Evolutionary conservation across 306 rosid genomes (phyloP), one percentile per base, ranked within the genome.

Genomic region (Cucumis cinereus): DNA sequence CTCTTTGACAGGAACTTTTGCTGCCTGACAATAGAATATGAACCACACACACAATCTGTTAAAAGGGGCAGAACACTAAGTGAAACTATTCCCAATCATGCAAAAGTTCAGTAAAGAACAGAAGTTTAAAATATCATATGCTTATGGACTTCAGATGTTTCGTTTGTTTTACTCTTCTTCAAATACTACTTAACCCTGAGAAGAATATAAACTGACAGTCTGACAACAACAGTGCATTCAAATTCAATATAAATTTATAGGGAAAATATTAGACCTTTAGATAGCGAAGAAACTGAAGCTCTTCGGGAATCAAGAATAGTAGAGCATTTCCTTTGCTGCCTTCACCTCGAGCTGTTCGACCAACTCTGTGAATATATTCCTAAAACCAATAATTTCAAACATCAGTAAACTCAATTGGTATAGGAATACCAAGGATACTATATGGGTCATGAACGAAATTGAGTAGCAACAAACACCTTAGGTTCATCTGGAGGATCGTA

Each of bases 401-500:
- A 57, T 74, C 40, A 52, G 8, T 71, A 45, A 50, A 83, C 69
- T 68, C 55, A 17, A 17, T 3, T 36, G 36, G 23, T 13, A 17
- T 33, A 12, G 74, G n/a, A 78, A 59, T 78, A 20, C 40, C 26
- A 70, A 55, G 45, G 53, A 59, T 75, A 17, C 52, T 43, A 30
- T 15, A 73, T 40, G 43, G 78, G 22, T 23, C 0, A 10, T 72
- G 61, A 43, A 14, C 23, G 10, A 20, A 38, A 74, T 10, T 16
- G 33, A 57, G 66, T 13, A 75, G 58, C 7, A 63, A 52, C 19
- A 36, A 16, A 64, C 79, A 94, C 98, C 96, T 89, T 94, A 23
- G 98, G 98, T 49, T 91, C 96, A 89, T 91, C 98, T 8, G 98
- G 98, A 81, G 98, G 98, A 87, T 94, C 98, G 82, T 76, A 91